Evolutionary conservation across 2,329 filamentous ascomycete species (phyloP), one percentile per base, ranked within the genome.

Genomic region (Delphinella strobiligena): DNA sequence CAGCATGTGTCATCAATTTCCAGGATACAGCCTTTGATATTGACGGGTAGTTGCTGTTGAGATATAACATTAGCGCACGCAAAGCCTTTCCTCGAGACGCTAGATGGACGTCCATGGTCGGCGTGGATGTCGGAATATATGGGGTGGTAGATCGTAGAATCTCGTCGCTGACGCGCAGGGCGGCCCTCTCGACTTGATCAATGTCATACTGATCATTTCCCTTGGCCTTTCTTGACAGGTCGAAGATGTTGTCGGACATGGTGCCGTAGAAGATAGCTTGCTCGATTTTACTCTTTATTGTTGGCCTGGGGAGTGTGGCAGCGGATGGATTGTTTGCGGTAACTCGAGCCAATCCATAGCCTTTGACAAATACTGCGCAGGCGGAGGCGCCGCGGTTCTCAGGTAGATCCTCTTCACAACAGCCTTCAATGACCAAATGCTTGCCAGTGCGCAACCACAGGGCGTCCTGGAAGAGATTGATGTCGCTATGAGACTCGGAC

Each of bases 241-340:
- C 78, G n/a, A 98, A 63, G n/a, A 89, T 82, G 51, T 87, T 96
- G 52, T 84, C 78, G 45, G 80, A 72, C 54, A 83, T 78, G 35
- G 76, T 77, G 2, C 88, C 88, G 55, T 86, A 96, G 61, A 95
- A 96, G 1, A 96, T 82, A 2, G 88, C 88, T 62, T 98, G 88
- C 54, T 95, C 86, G 31, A 98, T 71, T 61, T 91, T 94, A 61
- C 78, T 84, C 61, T 86, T 91, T 5, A 85, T 82, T 1, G 83
- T 88, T 12, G 93, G 74, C 48, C 63, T 64, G 8, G 49, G 46
- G 18, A 54, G 55, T n/a, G n/a, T n/a, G 3, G 79, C 75, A 10
- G 74, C 78, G 4, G 74, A 74, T 18, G 80, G 66, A 12, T 74
- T 67, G 19, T 74, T 54, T 11, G 66, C 63, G 37, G 63, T 62